Conservation (phyloP, 495 filamentous ascomycete genomes). For the Trichoderma virens region DNA sequence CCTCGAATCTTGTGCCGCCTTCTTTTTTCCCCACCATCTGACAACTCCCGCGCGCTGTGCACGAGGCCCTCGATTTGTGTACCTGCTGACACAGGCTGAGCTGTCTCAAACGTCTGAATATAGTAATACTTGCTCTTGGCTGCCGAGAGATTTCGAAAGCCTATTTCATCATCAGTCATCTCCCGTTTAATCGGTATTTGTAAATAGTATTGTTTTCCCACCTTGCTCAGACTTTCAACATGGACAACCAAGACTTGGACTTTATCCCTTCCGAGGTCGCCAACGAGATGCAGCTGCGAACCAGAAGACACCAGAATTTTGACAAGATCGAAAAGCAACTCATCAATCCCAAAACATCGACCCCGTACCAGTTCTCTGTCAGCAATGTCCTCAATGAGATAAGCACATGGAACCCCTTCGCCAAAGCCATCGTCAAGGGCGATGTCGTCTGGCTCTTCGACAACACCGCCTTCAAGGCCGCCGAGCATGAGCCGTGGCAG, state of each 20-base stretch:
- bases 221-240: neutral
- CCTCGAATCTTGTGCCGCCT: neutral
- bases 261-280: constrained; percentile 8
- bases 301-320: constrained; percentile 35
- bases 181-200: neutral
- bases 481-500: constrained; percentile 53
- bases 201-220: neutral
- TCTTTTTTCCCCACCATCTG: neutral
- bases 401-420: constrained; percentile 36
- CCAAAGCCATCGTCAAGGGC: constrained; percentile 27
- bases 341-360: constrained; percentile 22
- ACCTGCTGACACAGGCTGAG: neutral
- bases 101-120: neutral
- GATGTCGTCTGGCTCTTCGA: constrained; percentile 85
- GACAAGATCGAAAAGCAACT: constrained; percentile 31
- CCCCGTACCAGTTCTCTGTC: constrained; percentile 20
- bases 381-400: constrained; percentile 38
- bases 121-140: neutral
- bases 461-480: constrained; percentile 63
- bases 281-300: constrained; percentile 29
- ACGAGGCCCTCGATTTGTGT: neutral
- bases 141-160: neutral
- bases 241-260: neutral
- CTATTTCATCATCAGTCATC: neutral
- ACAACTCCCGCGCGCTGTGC: neutral